phyloP scores from a whole-genome alignment of 2,329 filamentous ascomycete species.

The Colletotrichum sp. region DNA sequence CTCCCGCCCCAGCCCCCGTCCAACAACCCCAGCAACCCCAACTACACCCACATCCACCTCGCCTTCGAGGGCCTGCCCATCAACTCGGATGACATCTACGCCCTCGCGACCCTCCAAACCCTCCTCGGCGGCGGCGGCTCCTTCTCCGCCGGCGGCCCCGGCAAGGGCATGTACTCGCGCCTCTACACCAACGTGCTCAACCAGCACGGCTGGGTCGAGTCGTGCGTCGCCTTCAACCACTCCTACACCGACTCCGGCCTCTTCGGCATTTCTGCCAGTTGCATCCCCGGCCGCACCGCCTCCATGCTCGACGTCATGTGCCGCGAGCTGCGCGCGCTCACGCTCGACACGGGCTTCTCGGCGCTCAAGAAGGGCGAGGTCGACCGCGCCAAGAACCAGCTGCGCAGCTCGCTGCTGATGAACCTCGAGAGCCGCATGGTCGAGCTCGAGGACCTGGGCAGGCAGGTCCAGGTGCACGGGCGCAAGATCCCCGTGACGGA shows the following conservation, averaged over 20 bases:
- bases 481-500: constrained; percentile 89
- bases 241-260: constrained; percentile 95
- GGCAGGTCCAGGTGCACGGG: constrained; percentile 97
- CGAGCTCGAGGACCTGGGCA: constrained; percentile 91
- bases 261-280: constrained; percentile 91
- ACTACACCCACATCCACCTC: constrained; percentile 91
- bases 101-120: constrained; percentile 92
- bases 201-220: constrained; percentile 97
- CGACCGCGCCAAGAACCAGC: constrained; percentile 93
- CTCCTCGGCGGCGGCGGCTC: constrained; percentile 95
- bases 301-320: constrained; percentile 96
- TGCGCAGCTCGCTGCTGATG: constrained; percentile 89
- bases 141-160: constrained; percentile 94
- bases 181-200: constrained; percentile 98
- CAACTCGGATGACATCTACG: constrained; percentile 90
- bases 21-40: constrained; percentile 76
- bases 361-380: constrained; percentile 80
- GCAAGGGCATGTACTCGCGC: constrained; percentile 98
- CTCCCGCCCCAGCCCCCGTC: too few relatives aligned
- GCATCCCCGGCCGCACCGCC: constrained; percentile 76
- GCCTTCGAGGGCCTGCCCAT: constrained; percentile 96
- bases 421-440: constrained; percentile 98
- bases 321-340: constrained; percentile 81
- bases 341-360: constrained; percentile 75
- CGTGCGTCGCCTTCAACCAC: constrained; percentile 95